Evolutionary conservation across 192 early-diverging fungal species (phyloP).

Genomic region (Endogone sp.): DNA sequence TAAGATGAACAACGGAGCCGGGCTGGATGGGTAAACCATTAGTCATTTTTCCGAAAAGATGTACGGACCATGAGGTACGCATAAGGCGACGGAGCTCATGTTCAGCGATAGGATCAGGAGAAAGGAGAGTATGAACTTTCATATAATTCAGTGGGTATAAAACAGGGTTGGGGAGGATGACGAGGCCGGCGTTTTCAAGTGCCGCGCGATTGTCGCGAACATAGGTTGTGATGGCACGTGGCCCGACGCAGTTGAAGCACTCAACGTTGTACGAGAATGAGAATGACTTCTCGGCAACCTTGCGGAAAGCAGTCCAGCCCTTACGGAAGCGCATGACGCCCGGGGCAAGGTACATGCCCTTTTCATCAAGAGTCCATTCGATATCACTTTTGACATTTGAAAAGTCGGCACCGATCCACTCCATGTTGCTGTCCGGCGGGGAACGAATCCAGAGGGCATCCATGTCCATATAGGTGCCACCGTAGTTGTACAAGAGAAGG

Average conservation of each 20-base stretch:
- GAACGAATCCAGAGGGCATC: conserved; percentile 54
- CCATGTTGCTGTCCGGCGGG: conserved; percentile 40
- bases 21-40: conserved; percentile 40
- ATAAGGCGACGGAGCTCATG: conserved; percentile 35
- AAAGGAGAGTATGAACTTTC: conserved; percentile 34
- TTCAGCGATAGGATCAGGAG: conserved; percentile 28
- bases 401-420: conserved; percentile 55
- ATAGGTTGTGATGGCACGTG: conserved; percentile 51
- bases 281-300: conserved; percentile 47
- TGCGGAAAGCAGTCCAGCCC: conserved; percentile 48
- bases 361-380: conserved; percentile 49
- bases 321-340: conserved; percentile 57
- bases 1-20: conserved; percentile 41
- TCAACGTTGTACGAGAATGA: conserved; percentile 42
- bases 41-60: conserved; percentile 57
- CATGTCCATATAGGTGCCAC: conserved; percentile 64
- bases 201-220: conserved; percentile 35
- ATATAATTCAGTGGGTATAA: conserved; percentile 49
- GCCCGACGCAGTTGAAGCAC: conserved; percentile 59
- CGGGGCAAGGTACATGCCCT: conserved; percentile 46
- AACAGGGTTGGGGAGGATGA: conserved; percentile 37
- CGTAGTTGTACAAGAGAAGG: conserved; percentile 52
- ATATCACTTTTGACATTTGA: conserved; percentile 37
- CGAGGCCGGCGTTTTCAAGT: conserved; percentile 39
- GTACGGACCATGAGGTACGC: conserved; percentile 38